Percentiles rank a stretch among this genome's conserved stretches.
Evolutionary conservation across 306 rosid species (phyloP).

Genomic region (Aeschynomene evenia): DNA sequence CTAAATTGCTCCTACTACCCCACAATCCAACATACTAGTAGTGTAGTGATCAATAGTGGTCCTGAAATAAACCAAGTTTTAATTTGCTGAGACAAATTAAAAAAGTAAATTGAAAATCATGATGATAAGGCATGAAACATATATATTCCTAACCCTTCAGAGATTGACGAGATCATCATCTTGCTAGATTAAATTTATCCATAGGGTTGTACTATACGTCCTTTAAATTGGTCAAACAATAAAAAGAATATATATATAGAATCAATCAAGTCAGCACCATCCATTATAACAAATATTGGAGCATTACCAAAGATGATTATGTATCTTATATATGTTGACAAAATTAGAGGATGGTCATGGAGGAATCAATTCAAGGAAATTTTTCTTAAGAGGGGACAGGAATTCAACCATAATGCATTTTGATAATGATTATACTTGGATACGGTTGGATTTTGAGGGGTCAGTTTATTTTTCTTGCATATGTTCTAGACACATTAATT

Average conservation of each 20-base stretch:
- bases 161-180: not conserved
- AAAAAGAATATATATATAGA: too few species aligned
- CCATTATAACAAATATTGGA: conserved; percentile 38
- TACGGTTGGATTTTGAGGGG: conserved; percentile 68
- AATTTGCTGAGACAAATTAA: not conserved
- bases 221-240: conserved; percentile 31
- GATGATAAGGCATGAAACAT: conserved; percentile 15
- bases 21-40: conserved; percentile 24
- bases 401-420: conserved; percentile 38
- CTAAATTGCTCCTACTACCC: conserved; percentile 18
- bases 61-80: conserved; percentile 29
- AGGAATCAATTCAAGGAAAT: conserved; percentile 7
- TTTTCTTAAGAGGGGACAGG: conserved; percentile 9
- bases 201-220: conserved; percentile 2
- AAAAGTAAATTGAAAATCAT: not conserved
- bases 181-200: conserved; percentile 26
- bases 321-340: conserved; percentile 42
- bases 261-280: conserved; percentile 32
- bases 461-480: conserved; percentile 26
- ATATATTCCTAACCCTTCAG: conserved; percentile 17
- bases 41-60: conserved; percentile 23
- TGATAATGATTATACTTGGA: conserved; percentile 53
- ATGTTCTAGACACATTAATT: conserved; percentile 31
- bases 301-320: conserved; percentile 32
- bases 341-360: conserved; percentile 34